A percentile compares a stretch with the other conserved stretches of the same genome.
phyloP scores from a whole-genome alignment of 257 asterid genomes.

The Gynochthodes officinalis region DNA sequence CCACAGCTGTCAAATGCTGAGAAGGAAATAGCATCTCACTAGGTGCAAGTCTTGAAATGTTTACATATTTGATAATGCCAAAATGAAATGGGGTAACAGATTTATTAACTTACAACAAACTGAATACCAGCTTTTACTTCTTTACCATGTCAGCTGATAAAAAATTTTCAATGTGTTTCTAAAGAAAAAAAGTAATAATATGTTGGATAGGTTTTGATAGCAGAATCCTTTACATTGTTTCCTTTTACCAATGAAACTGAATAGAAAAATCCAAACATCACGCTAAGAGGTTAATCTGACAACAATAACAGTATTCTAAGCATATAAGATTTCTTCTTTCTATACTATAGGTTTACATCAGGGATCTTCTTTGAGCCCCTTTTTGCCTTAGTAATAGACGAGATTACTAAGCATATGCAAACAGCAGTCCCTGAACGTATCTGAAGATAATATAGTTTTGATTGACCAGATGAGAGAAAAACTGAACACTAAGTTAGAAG shows the following conservation, averaged over 20 bases:
- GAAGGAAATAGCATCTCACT: neutral
- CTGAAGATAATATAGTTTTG: too few species aligned
- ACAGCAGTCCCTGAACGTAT: too few species aligned
- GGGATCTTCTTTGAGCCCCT: too few species aligned
- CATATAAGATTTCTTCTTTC: too few species aligned
- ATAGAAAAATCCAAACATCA: neutral
- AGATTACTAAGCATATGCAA: too few species aligned
- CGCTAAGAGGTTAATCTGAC: neutral
- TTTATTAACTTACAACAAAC: too few species aligned
- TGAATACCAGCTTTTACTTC: neutral
- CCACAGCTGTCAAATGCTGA: neutral
- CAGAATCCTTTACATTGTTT: neutral
- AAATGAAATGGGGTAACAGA: too few species aligned
- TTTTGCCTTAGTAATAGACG: too few species aligned
- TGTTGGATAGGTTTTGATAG: neutral
- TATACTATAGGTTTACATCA: too few species aligned
- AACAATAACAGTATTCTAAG: neutral
- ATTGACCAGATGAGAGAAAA: too few species aligned
- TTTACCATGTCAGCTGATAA: neutral
- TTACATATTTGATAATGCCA: neutral
- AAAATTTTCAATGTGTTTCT: neutral
- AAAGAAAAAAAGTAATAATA: neutral
- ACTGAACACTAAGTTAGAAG: too few species aligned
- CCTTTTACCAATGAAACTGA: neutral
- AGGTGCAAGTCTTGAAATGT: neutral